phyloP scores from a whole-genome alignment of 164 flowering plant genomes.

The Akebia trifoliata region DNA sequence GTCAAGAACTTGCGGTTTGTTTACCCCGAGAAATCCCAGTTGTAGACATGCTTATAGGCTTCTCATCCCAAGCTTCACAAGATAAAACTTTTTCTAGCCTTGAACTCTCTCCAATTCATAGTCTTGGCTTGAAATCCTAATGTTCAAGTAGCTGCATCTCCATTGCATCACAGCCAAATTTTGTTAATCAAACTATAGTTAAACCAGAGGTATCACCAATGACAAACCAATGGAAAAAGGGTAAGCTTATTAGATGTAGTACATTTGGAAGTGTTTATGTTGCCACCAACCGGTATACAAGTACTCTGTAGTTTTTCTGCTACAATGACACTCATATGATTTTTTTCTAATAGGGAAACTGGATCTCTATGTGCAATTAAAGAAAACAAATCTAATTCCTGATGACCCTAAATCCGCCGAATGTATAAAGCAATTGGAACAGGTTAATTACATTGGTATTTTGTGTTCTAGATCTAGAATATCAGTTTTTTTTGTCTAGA shows the following conservation, averaged over 20 bases:
- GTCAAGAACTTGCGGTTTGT: constrained; percentile 41
- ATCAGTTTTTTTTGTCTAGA: too few species aligned
- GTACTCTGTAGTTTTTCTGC: constrained; percentile 5
- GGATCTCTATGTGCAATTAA: constrained; percentile 87
- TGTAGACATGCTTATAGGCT: constrained; percentile 23
- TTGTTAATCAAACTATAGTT: constrained; percentile 27
- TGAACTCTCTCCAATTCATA: constrained; percentile 51
- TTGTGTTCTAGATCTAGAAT: too few species aligned
- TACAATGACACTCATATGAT: not conserved
- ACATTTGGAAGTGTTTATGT: constrained; percentile 93
- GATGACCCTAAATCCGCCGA: constrained; percentile 89
- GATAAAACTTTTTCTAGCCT: constrained; percentile 32
- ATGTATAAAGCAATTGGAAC: constrained; percentile 74
- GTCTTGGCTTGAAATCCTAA: constrained; percentile 27
- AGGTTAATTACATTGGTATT: constrained; percentile 37
- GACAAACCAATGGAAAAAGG: constrained; percentile 71
- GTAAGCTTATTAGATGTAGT: constrained; percentile 92
- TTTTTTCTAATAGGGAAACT: constrained; percentile 38
- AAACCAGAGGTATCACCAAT: constrained; percentile 40
- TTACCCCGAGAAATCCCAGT: constrained; percentile 58
- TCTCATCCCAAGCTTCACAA: constrained; percentile 30
- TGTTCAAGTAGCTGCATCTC: constrained; percentile 43
- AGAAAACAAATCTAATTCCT: constrained; percentile 73
- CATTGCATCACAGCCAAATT: constrained; percentile 29
- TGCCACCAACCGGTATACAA: constrained; percentile 64